phyloP scores from a whole-genome alignment of 148 eudicot species.

The Silene conica region DNA sequence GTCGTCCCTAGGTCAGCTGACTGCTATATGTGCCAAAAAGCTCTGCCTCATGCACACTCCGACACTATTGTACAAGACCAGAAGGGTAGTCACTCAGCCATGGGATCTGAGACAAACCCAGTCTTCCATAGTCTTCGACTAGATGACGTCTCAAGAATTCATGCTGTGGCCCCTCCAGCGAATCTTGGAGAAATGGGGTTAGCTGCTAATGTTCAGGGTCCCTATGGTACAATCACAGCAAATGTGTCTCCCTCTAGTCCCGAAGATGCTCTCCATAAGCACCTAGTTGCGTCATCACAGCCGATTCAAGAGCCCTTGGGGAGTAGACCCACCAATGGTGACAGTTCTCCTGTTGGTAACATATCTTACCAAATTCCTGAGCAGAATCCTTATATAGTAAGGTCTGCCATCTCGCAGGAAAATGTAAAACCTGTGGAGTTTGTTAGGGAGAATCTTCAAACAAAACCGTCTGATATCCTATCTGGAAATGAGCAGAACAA shows the following conservation, averaged over 20 bases:
- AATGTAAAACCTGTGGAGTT: conserved; percentile 45
- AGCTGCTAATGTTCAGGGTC: conserved; percentile 32
- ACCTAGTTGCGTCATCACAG: conserved; percentile 35
- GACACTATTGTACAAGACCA: conserved; percentile 63
- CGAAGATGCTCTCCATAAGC: conserved; percentile 39
- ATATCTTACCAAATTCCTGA: conserved; percentile 33
- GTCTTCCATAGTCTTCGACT: conserved; percentile 50
- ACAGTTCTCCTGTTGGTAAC: conserved; percentile 29
- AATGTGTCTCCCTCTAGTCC: conserved; percentile 33
- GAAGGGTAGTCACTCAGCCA: conserved; percentile 39
- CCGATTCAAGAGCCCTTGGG: conserved; percentile 33
- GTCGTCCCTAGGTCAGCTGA: conserved; percentile 35
- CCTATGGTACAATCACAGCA: conserved; percentile 28
- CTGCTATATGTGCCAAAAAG: conserved; percentile 82
- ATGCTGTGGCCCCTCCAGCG: conserved; percentile 26
- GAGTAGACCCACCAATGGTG: conserved; percentile 38
- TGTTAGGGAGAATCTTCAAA: conserved; percentile 43
- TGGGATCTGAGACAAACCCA: conserved; percentile 39
- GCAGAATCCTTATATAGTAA: conserved; percentile 4
- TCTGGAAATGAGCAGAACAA: conserved; percentile 33
- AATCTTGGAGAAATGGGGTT: conserved; percentile 39
- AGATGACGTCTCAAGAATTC: conserved; percentile 43
- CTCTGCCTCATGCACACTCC: conserved; percentile 92
- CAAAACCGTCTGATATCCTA: conserved; percentile 37
- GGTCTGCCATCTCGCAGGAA: background rate